These are phyloP conservation scores for Hemileia vastatrix DNA, from an alignment of 1,284 basidiomycete genomes.

Conservation along the genomic window DNA sequence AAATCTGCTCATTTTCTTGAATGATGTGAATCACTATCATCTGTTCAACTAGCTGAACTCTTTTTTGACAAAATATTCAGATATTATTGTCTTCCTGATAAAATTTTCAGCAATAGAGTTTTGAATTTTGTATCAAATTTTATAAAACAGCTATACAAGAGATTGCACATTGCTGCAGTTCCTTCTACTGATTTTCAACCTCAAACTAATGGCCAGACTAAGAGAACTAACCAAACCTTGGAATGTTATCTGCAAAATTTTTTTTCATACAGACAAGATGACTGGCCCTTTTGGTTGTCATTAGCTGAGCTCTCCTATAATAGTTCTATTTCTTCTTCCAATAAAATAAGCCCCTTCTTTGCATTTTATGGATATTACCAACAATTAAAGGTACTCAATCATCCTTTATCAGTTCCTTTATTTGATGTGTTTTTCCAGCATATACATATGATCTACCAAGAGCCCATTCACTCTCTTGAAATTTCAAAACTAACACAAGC, in stretches of 20 bases:
- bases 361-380: conserved; percentile 47
- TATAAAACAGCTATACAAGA: neutral
- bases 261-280: conserved; percentile 21
- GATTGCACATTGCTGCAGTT: neutral
- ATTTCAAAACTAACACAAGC: neutral
- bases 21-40: neutral
- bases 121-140: conserved; percentile 1
- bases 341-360: conserved; percentile 46
- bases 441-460: neutral
- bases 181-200: conserved; percentile 6
- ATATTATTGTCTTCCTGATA: conserved; percentile 5
- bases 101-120: neutral
- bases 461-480: neutral
- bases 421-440: neutral
- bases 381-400: conserved; percentile 22
- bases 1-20: conserved; percentile 3
- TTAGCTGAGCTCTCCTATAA: conserved; percentile 44
- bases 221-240: neutral
- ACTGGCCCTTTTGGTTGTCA: conserved; percentile 33
- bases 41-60: neutral
- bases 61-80: neutral
- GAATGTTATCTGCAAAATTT: conserved; percentile 27
- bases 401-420: neutral
- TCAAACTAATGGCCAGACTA: conserved; percentile 1
- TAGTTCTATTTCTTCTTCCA: conserved; percentile 38